phyloP scores from a whole-genome alignment of 495 filamentous ascomycete species.

The Talaromyces liani region DNA sequence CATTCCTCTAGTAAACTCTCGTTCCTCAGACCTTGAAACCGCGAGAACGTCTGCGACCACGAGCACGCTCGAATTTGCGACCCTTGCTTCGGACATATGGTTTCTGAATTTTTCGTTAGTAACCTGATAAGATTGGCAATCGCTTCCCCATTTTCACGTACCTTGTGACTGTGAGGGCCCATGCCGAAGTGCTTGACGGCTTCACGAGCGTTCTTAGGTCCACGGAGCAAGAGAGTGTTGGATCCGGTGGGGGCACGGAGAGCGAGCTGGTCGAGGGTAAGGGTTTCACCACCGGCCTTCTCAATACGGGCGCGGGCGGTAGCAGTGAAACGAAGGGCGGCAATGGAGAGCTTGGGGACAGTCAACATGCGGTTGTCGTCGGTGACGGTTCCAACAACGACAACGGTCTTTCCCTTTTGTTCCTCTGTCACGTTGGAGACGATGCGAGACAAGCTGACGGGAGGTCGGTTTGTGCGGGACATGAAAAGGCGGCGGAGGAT shows the following conservation, averaged over 20 bases:
- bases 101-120: conserved; percentile 48
- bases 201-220: conserved; percentile 94
- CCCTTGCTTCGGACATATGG: conserved; percentile 97
- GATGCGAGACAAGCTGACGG: conserved; percentile 87
- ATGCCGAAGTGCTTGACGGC: conserved; percentile 98
- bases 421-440: conserved; percentile 55
- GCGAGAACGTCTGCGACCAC: conserved; percentile 90
- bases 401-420: conserved; percentile 81
- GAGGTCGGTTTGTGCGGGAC: conserved; percentile 95
- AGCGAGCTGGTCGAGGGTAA: conserved; percentile 95
- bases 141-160: conserved; percentile 30
- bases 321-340: conserved; percentile 90
- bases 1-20: conserved; percentile 5
- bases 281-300: conserved; percentile 85
- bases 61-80: conserved; percentile 96
- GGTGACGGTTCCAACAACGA: conserved; percentile 87
- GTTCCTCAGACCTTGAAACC: conserved; percentile 94
- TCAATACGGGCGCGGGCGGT: conserved; percentile 88
- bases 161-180: conserved; percentile 95
- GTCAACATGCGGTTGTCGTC: conserved; percentile 89
- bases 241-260: conserved; percentile 84
- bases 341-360: conserved; percentile 85
- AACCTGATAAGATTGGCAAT: conserved; percentile 17
- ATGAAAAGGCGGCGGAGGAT: conserved; percentile 94
- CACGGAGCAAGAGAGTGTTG: conserved; percentile 91